These are phyloP conservation scores for Exophiala viscosa DNA, from an alignment of 2,329 filamentous ascomycete species.

Conservation along the genomic window DNA sequence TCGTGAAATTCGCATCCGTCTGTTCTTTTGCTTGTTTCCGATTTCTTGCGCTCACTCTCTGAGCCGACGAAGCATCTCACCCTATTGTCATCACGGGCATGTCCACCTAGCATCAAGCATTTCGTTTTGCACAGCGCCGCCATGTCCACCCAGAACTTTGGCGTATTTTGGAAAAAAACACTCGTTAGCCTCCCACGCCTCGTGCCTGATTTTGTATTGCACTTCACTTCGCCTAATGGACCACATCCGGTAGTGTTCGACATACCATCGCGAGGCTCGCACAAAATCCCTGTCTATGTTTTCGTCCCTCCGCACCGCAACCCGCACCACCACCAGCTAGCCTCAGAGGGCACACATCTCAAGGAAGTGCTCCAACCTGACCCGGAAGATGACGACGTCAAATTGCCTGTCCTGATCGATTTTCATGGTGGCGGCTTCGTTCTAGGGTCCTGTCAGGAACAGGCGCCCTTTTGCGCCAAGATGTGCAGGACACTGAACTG, in stretches of 20 bases:
- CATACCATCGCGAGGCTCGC: constrained; percentile 23
- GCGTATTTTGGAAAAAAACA: constrained; percentile 26
- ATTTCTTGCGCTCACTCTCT: too few relatives aligned
- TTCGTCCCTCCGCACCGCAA: constrained; percentile 23
- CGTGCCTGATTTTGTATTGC: constrained; percentile 25
- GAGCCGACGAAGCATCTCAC: too few relatives aligned
- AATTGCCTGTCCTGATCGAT: constrained; percentile 27
- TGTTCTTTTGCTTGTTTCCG: too few relatives aligned
- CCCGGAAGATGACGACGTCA: constrained; percentile 5
- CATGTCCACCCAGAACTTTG: constrained; percentile 18
- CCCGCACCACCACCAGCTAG: constrained; percentile 8
- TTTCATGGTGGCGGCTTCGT: constrained; percentile 30
- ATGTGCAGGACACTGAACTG: constrained; percentile 40
- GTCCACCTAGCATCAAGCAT: too few relatives aligned
- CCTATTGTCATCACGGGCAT: too few relatives aligned
- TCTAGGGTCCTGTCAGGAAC: constrained; percentile 27
- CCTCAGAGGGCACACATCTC: constrained; percentile 14
- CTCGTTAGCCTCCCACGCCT: constrained; percentile 26
- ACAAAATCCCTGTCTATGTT: constrained; percentile 28
- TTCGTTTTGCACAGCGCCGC: background rate
- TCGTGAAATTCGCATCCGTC: too few relatives aligned
- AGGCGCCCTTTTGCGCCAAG: constrained; percentile 47
- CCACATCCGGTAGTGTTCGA: constrained; percentile 27
- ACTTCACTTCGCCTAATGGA: constrained; percentile 26
- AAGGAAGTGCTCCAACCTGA: constrained; percentile 4